Conservation (phyloP, 805 yeast species). For the Scheffersomyces amazonensis region DNA sequence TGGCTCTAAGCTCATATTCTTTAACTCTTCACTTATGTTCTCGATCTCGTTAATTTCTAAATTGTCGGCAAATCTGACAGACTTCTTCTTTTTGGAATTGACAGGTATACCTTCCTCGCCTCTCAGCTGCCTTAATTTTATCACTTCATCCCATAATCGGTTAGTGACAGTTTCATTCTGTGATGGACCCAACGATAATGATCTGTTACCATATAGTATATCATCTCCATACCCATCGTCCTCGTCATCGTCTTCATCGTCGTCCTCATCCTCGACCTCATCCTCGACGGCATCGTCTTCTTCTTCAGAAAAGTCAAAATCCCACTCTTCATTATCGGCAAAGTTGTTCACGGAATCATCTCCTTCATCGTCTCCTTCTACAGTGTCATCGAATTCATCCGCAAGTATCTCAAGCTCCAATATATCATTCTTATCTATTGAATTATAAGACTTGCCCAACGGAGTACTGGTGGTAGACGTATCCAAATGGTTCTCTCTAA, state of each 20-base stretch:
- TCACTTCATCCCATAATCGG: slow-evolving; percentile 41
- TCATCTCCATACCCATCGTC: slow-evolving; percentile 31
- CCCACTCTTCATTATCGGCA: slow-evolving; percentile 37
- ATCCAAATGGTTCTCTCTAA: slow-evolving; percentile 11
- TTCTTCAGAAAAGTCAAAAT: slow-evolving; percentile 22
- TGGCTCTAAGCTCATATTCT: slow-evolving; percentile 13
- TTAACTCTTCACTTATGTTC: slow-evolving; percentile 49
- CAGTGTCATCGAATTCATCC: slow-evolving; percentile 37
- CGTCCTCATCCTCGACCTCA: slow-evolving; percentile 34
- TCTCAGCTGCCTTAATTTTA: slow-evolving; percentile 19
- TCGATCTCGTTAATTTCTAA: slow-evolving; percentile 61
- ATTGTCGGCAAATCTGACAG: slow-evolving; percentile 52
- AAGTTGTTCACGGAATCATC: slow-evolving; percentile 16
- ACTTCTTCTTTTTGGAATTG: slow-evolving; percentile 28
- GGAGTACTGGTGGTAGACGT: neutral
- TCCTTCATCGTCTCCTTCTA: slow-evolving; percentile 4
- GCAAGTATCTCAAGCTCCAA: slow-evolving; percentile 55
- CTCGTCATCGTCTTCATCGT: slow-evolving; percentile 18
- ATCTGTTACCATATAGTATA: slow-evolving; percentile 18
- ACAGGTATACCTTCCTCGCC: neutral
- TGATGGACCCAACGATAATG: slow-evolving; percentile 1
- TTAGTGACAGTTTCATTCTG: slow-evolving; percentile 10
- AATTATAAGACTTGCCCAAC: neutral
- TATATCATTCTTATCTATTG: slow-evolving; percentile 34
- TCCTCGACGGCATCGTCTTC: slow-evolving; percentile 31